These are phyloP conservation scores for Penicillium parvum DNA, from an alignment of 495 filamentous ascomycete genomes.

Conservation along the genomic window DNA sequence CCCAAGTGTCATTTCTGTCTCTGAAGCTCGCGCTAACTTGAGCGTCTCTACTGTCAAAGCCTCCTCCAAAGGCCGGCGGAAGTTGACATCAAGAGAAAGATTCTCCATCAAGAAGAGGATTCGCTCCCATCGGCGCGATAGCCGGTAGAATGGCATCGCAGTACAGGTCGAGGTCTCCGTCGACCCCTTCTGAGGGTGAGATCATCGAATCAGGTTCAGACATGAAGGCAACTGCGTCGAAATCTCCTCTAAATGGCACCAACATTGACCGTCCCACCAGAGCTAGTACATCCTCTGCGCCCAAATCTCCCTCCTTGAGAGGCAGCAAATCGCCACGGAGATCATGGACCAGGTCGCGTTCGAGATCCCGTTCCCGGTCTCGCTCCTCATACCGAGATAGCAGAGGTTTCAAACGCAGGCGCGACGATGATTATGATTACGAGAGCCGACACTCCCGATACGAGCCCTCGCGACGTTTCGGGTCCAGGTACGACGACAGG, in stretches of 20 bases:
- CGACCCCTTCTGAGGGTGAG: slow-evolving; percentile 72
- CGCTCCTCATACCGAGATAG: slow-evolving; percentile 41
- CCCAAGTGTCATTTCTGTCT: slow-evolving; percentile 20
- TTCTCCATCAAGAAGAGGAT: not conserved
- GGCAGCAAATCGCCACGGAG: slow-evolving; percentile 35
- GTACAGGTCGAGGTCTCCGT: slow-evolving; percentile 43
- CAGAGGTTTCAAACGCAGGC: slow-evolving; percentile 65
- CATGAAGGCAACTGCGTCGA: slow-evolving; percentile 71
- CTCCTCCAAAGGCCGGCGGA: slow-evolving; percentile 28
- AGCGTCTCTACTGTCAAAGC: slow-evolving; percentile 16
- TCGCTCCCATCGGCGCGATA: slow-evolving; percentile 1
- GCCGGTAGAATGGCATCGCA: slow-evolving; percentile 26
- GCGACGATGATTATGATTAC: slow-evolving; percentile 59
- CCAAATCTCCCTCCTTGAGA: slow-evolving; percentile 47
- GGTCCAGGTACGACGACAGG: slow-evolving; percentile 33
- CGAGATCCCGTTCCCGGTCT: slow-evolving; percentile 36
- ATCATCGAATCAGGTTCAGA: slow-evolving; percentile 72
- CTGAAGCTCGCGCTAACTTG: slow-evolving; percentile 31
- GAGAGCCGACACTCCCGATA: slow-evolving; percentile 47
- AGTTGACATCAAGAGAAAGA: no score
- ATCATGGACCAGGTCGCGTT: slow-evolving; percentile 36
- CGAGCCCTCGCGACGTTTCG: slow-evolving; percentile 41
- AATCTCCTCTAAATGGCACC: slow-evolving; percentile 67
- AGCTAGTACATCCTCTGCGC: slow-evolving; percentile 45
- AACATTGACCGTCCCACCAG: slow-evolving; percentile 72